A percentile compares a stretch with the other conserved stretches of the same genome.
Evolutionary conservation across 2,329 filamentous ascomycete species (phyloP).

Genomic region (Colletotrichum limetticola): DNA sequence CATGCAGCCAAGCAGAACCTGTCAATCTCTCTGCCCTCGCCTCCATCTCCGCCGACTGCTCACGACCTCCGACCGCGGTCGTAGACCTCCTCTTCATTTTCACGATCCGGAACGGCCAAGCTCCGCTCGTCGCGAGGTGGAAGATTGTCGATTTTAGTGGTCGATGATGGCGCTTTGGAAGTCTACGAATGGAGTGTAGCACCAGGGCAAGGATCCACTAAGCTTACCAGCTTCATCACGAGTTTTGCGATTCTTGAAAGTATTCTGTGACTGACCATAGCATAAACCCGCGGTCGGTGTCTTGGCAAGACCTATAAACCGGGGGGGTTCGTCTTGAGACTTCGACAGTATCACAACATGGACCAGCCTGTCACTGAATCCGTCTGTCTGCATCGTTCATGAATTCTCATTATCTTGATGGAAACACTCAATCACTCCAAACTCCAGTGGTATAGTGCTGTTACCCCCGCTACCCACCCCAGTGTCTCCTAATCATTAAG

Average conservation of each 20-base stretch:
- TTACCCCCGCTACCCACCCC: constrained; percentile 12
- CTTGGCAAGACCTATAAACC: not conserved
- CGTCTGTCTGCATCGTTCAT: too few species aligned
- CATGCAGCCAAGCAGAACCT: too few species aligned
- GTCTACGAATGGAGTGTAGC: too few species aligned
- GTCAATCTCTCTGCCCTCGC: not conserved
- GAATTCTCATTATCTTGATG: not conserved
- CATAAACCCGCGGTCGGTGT: not conserved
- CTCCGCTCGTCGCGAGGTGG: not conserved
- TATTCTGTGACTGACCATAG: too few species aligned
- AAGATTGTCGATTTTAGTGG: too few species aligned
- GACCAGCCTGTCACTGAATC: not conserved
- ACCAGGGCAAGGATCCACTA: too few species aligned
- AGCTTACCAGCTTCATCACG: too few species aligned
- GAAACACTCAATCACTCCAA: not conserved
- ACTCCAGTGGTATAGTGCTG: constrained; percentile 23
- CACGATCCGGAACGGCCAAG: too few species aligned
- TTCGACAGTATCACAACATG: not conserved
- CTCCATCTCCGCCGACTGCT: not conserved
- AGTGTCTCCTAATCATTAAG: not conserved
- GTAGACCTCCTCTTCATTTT: too few species aligned
- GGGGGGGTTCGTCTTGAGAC: too few species aligned
- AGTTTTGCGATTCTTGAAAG: not conserved
- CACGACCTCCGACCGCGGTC: not conserved
- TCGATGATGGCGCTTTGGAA: too few species aligned